Evolutionary conservation across 2,329 filamentous ascomycete genomes (phyloP).

Genomic region (Penicillium sp.): DNA sequence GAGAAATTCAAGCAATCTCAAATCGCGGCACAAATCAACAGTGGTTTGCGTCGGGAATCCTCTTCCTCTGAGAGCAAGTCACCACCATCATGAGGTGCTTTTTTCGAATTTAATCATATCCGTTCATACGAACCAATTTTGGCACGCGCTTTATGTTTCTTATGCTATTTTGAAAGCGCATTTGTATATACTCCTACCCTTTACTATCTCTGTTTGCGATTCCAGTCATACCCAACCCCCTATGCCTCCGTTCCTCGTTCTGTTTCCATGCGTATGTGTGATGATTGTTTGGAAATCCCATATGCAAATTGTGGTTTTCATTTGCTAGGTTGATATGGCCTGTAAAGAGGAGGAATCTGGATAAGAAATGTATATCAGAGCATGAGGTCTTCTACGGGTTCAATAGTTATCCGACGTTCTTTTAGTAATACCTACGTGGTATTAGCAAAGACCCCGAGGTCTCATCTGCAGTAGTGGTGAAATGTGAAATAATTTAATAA

Average conservation of each 20-base stretch:
- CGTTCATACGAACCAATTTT: background rate
- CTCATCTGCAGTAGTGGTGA: background rate
- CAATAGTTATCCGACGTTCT: background rate
- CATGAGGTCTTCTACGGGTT: background rate
- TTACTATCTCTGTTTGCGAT: background rate
- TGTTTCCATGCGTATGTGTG: background rate
- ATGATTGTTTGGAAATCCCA: background rate
- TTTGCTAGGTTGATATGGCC: background rate
- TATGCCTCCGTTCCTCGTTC: background rate
- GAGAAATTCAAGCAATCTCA: conserved; percentile 47
- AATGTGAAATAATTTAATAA: background rate
- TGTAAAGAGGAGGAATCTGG: background rate
- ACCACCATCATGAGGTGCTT: background rate
- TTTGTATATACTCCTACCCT: background rate
- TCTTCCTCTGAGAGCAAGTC: conserved; percentile 4
- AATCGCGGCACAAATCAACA: conserved; percentile 49
- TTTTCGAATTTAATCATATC: background rate
- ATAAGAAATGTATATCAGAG: background rate
- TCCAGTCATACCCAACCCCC: conserved; percentile 1
- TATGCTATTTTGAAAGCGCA: background rate
- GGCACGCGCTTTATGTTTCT: background rate
- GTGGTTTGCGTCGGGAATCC: conserved; percentile 24
- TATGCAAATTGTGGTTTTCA: background rate
- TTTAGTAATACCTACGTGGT: too few species aligned
- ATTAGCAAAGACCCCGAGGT: too few species aligned